These are phyloP conservation scores for Cardiospermum halicacabum DNA, from an alignment of 345 rosid genomes.

Conservation along the genomic window DNA sequence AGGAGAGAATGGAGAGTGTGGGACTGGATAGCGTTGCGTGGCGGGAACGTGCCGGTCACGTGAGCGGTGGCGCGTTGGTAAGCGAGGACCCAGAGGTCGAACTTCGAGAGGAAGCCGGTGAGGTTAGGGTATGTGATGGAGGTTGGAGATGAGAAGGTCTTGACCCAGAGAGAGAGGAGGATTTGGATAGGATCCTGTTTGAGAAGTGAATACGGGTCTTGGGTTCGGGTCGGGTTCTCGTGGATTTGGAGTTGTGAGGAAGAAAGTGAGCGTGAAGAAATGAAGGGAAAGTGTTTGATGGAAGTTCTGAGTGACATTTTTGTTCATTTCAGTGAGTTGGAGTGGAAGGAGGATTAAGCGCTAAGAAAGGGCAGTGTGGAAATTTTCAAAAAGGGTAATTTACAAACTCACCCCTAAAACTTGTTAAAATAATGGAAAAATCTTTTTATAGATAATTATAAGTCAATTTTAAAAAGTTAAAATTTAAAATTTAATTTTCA, in stretches of 20 bases:
- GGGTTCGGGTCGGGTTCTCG: slow-evolving; percentile 7
- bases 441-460: no score
- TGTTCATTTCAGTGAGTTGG: no score
- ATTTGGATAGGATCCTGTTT: slow-evolving; percentile 83
- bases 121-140: slow-evolving; percentile 55
- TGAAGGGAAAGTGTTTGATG: slow-evolving; percentile 60
- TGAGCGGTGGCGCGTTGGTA: slow-evolving; percentile 85
- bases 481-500: no score
- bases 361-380: no score
- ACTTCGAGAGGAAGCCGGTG: slow-evolving; percentile 81
- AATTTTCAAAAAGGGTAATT: no score
- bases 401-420: no score
- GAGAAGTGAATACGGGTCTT: slow-evolving; percentile 58
- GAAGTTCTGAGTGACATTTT: slow-evolving; percentile 43
- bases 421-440: no score
- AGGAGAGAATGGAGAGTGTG: slow-evolving; percentile 62
- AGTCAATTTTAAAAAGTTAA: no score
- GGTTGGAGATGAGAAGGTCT: slow-evolving; percentile 71
- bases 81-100: slow-evolving; percentile 90
- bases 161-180: slow-evolving; percentile 81
- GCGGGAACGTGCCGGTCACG: slow-evolving; percentile 81
- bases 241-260: slow-evolving; percentile 19
- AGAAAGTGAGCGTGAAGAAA: slow-evolving; percentile 20
- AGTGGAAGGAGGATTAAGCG: no score
- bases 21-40: slow-evolving; percentile 68